These are phyloP conservation scores for Stentor coeruleus DNA, from an alignment of 73 alveolate species.

Conservation along the genomic window DNA sequence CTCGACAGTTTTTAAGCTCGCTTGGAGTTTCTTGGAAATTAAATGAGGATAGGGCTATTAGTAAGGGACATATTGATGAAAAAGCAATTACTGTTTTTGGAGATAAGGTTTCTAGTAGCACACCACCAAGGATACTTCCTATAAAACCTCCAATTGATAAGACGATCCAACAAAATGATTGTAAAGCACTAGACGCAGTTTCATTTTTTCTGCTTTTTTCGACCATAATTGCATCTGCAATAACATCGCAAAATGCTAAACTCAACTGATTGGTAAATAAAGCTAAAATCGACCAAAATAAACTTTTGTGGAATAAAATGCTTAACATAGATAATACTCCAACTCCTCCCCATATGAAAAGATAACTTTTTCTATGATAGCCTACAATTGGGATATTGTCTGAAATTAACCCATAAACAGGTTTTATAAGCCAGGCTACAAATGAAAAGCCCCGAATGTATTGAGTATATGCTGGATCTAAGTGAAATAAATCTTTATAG, in stretches of 20 bases:
- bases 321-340: background rate
- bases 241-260: slow-evolving; percentile 7
- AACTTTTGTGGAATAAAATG: background rate
- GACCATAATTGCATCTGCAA: slow-evolving; percentile 25
- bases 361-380: background rate
- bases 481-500: background rate
- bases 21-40: background rate
- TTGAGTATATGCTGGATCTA: slow-evolving; percentile 18
- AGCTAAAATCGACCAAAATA: background rate
- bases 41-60: background rate
- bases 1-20: no score
- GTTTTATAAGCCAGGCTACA: background rate
- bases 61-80: background rate
- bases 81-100: background rate
- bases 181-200: background rate
- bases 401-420: background rate
- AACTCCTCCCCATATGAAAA: background rate
- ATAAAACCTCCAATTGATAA: background rate
- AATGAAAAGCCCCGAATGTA: background rate
- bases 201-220: background rate
- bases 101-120: background rate
- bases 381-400: slow-evolving; percentile 15
- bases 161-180: slow-evolving; percentile 8
- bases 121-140: background rate
- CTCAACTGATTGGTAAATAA: background rate